Base-by-base conservation (phyloP, 164 flowering plant genomes). In the Tinospora cordifolia region DNA sequence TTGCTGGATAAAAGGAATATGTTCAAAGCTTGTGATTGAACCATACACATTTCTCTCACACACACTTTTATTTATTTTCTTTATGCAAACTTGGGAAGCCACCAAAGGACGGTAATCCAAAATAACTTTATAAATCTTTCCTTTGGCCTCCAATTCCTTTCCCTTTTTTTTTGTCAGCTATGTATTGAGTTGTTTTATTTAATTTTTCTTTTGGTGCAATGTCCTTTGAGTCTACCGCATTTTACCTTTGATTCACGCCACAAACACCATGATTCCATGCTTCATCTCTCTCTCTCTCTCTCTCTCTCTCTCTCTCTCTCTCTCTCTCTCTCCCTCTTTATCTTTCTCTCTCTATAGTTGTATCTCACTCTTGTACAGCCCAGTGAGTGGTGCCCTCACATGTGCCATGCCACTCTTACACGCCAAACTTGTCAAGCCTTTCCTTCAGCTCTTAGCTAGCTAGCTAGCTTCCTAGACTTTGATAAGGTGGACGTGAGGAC, bases 261-360 rank as follows among this genome's bases (percentile, higher is more conserved):
- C 51, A 72, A 72, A 72, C 69, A 39, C 69, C 74, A 66, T 72
- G 69, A 72, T 72, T 58, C 57, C 63, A 65, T 57, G 69, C 65
- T 51, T 22, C 46, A 54, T 22, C 46, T 11, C 15, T 27, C 25
- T 19, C 49, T 8, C 26, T 39, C 13, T 17, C 25, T 19, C 27
- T 36, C 51, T 44, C 62, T 2, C 41, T 24, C 15, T 12, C 51
- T 12, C 19, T 46, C 27, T 44, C 49, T 44, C 49, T 44, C 49
- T 44, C 49, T 44, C 49, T 44, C 9, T 44, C 49, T 7, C 49
- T 7, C 49, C 7, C 49, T 44, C 13, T 7, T 3, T 12, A 9
- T 49, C 58, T 15, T 15, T 15, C 21, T 51, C 59, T 51, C 59
- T 17, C 59, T 60, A 4, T 25, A 24, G 36, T 54, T 54, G 59